Percentiles rank a stretch among this genome's conserved stretches.
Evolutionary conservation across 1,139 yeast species (phyloP).

Genomic region (Scheffersomyces stambukii): DNA sequence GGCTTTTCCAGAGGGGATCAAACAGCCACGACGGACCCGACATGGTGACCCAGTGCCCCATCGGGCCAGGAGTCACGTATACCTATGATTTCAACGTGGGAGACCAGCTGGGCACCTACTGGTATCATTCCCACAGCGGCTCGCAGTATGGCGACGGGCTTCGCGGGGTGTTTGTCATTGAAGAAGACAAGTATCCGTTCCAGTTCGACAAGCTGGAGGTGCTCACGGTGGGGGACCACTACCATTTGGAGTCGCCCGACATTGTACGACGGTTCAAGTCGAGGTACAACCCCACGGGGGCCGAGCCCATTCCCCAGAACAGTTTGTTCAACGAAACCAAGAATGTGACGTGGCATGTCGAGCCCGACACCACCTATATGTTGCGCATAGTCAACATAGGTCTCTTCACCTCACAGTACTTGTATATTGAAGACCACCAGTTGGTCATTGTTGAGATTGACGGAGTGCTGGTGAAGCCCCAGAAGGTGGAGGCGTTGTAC

Average conservation of each 20-base stretch:
- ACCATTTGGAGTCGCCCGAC: constrained; percentile 57
- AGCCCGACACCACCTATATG: constrained; percentile 78
- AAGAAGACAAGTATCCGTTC: constrained; percentile 41
- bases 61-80: constrained; percentile 67
- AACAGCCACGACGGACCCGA: constrained; percentile 86
- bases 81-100: constrained; percentile 76
- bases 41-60: constrained; percentile 82
- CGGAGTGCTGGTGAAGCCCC: constrained; percentile 70
- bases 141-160: constrained; percentile 92
- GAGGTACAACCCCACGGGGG: constrained; percentile 88
- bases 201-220: constrained; percentile 72
- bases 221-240: constrained; percentile 79
- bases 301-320: constrained; percentile 89
- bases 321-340: constrained; percentile 74
- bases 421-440: constrained; percentile 81
- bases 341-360: constrained; percentile 63
- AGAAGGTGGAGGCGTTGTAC: constrained; percentile 55
- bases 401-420: constrained; percentile 81
- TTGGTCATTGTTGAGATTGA: constrained; percentile 81
- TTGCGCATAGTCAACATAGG: constrained; percentile 78
- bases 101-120: constrained; percentile 80
- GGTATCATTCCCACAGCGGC: constrained; percentile 91
- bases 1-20: constrained; percentile 74
- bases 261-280: constrained; percentile 56
- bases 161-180: constrained; percentile 74